Evolutionary conservation across 108 stramenopile species (phyloP), one percentile per base, ranked within the genome.

Genomic region (Cyclotella cryptica): DNA sequence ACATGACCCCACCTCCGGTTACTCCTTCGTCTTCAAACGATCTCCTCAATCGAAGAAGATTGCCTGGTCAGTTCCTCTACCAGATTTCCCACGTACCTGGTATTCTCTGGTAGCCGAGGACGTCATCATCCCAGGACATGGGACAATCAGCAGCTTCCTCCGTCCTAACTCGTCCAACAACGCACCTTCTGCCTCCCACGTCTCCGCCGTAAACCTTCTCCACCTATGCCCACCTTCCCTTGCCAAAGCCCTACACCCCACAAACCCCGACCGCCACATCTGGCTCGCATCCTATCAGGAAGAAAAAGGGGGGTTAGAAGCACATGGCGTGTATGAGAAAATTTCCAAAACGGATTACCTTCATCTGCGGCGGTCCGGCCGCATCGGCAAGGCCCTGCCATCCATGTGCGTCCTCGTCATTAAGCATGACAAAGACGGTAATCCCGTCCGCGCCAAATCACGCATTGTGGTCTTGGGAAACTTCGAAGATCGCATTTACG

Each of bases 351-450:
- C 17, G 10, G 17, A 52, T 22, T 66, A 66, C 21, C 43, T 66
- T 15, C 9, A 12, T 5, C 10, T 69, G 51, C 10, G 21, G 6
- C 22, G 52, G 10, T 40, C 29, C 17, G 69, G 69, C 51, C 10
- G 18, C 21, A 54, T 55, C n/a, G 22, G 29, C n/a, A n/a, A n/a
- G n/a, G n/a, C n/a, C n/a, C n/a, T n/a, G n/a, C n/a, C n/a, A n/a
- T n/a, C n/a, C n/a, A 67, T 46, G 66, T 49, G 47, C 19, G 53
- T 69, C 10, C 21, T 53, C 30, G 28, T 30, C 30, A 58, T 58
- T 30, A 71, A 71, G 42, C 18, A 43, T 11, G 70, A 58, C 40
- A 59, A 58, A 54, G 68, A 57, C n/a, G n/a, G n/a, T n/a, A n/a
- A n/a, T n/a, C n/a, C n/a, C n/a, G n/a, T n/a, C n/a, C n/a, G n/a